These are phyloP conservation scores for Kwoniella botswanensis DNA, from an alignment of 768 basidiomycete species.

Conservation along the genomic window DNA sequence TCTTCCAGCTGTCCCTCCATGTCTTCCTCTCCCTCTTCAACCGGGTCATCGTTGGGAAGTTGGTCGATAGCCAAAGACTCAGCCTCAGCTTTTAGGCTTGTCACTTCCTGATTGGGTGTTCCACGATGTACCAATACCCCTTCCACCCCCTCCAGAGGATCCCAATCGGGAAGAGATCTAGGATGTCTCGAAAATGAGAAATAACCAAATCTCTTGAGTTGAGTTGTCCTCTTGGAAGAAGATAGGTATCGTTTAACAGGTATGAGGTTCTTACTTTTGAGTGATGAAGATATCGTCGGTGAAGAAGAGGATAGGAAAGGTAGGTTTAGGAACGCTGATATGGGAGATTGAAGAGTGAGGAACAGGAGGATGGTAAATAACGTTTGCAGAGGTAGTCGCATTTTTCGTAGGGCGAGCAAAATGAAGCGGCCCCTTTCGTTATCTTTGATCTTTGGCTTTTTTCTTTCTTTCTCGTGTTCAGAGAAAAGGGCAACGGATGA, in stretches of 20 bases:
- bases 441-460: too few species aligned
- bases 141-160: slow-evolving; percentile 14
- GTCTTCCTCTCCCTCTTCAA: neutral
- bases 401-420: neutral
- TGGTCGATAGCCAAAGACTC: too few species aligned
- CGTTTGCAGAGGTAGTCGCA: neutral
- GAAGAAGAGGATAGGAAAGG: neutral
- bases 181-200: slow-evolving; percentile 27
- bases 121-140: slow-evolving; percentile 22
- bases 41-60: neutral
- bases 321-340: neutral
- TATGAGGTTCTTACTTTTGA: neutral
- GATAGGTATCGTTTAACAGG: slow-evolving; percentile 46
- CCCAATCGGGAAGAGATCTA: slow-evolving; percentile 14
- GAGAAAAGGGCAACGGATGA: too few species aligned
- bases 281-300: neutral
- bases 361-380: slow-evolving; percentile 16
- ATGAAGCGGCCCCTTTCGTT: too few species aligned
- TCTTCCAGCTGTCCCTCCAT: slow-evolving; percentile 2
- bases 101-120: neutral
- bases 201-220: slow-evolving; percentile 6
- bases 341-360: slow-evolving; percentile 2
- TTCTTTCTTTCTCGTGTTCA: too few species aligned
- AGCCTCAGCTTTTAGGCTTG: too few species aligned
- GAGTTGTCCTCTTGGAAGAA: neutral